Evolutionary conservation across 768 basidiomycete genomes (phyloP).

Genomic region (Podaxis sp.): DNA sequence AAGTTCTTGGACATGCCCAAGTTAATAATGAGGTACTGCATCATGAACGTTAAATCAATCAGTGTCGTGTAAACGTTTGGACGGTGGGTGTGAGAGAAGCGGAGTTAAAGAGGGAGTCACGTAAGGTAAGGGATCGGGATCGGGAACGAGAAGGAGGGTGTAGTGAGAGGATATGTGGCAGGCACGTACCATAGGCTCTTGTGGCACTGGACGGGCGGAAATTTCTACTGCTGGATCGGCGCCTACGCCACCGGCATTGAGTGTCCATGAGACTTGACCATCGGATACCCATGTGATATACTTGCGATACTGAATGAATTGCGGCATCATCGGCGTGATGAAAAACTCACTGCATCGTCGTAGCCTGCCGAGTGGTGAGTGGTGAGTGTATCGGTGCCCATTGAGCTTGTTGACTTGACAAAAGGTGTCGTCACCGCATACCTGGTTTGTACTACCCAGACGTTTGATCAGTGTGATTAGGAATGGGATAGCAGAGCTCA

Average conservation of each 20-base stretch:
- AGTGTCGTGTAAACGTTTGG: background rate
- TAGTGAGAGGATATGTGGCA: background rate
- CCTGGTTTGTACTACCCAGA: constrained; percentile 34
- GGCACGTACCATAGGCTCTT: constrained; percentile 73
- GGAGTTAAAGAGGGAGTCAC: no score
- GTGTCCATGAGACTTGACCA: constrained; percentile 63
- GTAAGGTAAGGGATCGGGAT: no score
- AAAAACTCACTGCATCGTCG: constrained; percentile 47
- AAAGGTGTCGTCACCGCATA: constrained; percentile 7
- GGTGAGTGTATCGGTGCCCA: background rate
- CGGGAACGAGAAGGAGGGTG: background rate
- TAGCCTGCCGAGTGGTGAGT: constrained; percentile 38
- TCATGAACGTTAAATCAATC: constrained; percentile 23
- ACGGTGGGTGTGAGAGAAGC: no score
- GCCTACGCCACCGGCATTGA: constrained; percentile 61
- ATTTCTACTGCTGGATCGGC: constrained; percentile 57
- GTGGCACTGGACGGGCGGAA: constrained; percentile 58
- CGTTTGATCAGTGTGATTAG: background rate
- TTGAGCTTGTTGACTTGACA: background rate
- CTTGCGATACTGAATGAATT: constrained; percentile 23
- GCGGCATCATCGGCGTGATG: background rate
- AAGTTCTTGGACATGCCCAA: constrained; percentile 81
- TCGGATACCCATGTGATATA: constrained; percentile 83
- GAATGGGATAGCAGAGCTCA: constrained; percentile 17
- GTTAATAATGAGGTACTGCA: constrained; percentile 74